A percentile compares a stretch with the other conserved stretches of the same genome.
Evolutionary conservation across 2,329 filamentous ascomycete genomes (phyloP).

Genomic region (Fusarium sambucinum): DNA sequence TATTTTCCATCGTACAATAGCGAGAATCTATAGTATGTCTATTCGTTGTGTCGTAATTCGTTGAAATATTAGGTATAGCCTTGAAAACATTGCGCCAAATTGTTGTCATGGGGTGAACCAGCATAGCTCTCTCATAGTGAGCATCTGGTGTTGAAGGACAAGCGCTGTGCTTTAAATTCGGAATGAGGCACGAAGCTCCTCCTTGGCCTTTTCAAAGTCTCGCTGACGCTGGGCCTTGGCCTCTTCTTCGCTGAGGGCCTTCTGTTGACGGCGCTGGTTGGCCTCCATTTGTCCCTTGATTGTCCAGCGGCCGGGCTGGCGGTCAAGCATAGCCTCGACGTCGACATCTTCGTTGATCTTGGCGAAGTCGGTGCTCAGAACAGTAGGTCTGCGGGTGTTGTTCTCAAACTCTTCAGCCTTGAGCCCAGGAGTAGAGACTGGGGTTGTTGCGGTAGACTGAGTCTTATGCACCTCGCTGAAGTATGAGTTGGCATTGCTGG

Average conservation of each 20-base stretch:
- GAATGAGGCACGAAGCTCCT: constrained; percentile 56
- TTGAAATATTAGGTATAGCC: constrained; percentile 42
- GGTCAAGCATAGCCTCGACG: constrained; percentile 58
- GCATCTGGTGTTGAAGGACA: neutral
- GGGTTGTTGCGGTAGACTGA: constrained; percentile 42
- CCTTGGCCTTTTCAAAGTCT: constrained; percentile 62
- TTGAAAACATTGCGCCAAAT: constrained; percentile 38
- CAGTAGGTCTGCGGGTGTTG: constrained; percentile 34
- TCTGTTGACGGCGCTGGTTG: constrained; percentile 48
- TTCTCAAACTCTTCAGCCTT: constrained; percentile 30
- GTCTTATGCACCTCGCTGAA: constrained; percentile 40
- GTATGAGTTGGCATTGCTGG: constrained; percentile 35
- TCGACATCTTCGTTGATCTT: constrained; percentile 56
- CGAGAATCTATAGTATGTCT: constrained; percentile 28
- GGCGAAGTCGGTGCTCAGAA: constrained; percentile 55
- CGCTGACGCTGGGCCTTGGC: constrained; percentile 53
- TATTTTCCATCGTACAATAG: constrained; percentile 12
- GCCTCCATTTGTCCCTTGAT: constrained; percentile 54
- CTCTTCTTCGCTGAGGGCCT: constrained; percentile 39
- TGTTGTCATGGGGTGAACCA: constrained; percentile 8
- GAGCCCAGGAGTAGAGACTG: constrained; percentile 38
- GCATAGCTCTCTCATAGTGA: neutral
- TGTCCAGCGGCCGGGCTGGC: constrained; percentile 59
- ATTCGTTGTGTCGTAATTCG: constrained; percentile 43
- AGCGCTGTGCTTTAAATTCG: constrained; percentile 13